Evolutionary conservation across 352 stramenopile species (phyloP), one percentile per base, ranked within the genome.

Genomic region (Pythium oligandrum): DNA sequence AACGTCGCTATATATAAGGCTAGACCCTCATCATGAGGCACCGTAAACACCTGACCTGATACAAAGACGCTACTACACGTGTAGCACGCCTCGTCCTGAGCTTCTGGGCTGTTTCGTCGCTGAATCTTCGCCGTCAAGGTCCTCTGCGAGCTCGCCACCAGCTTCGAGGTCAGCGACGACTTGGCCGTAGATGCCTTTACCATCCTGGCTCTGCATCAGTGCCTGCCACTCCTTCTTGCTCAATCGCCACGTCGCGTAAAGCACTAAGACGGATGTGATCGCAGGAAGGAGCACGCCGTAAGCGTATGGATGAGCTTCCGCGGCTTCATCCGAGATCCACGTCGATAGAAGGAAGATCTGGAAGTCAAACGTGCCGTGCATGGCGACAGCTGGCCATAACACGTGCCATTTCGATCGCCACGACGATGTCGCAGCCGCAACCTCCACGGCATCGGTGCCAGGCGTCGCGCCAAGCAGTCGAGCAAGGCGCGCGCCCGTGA

Each of bases 401-500:
- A 84, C 33, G 33, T 43, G 11, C 4, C 71, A 31, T 40, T 80
- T 83, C 7, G 73, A 64, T 10, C 60, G 53, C 64, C 73, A 82
- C 17, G n/a, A 10, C 64, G 30, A 44, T 0, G 40, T 40, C 40
- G 47, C 38, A 8, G 53, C 40, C 49, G 6, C 52, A 43, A 35
- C 61, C 61, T 65, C 55, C 6, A 30, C 49, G 8, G 45, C 57
- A 11, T 9, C 47, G 33, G 39, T 56, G 38, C 57, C 48, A 3
- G 37, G 53, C 2, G 55, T 49, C 6, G 61, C 40, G 12, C 69
- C 39, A 37, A 64, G 53, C 8, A 83, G 58, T 9, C 57, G 53
- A 36, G 76, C 78, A 44, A 91, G 60, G n/a, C 73, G 76, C 33
- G 86, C 78, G 9, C 75, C 81, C 3, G 78, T 88, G 48, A 89